Evolutionary conservation across 2,329 filamentous ascomycete genomes (phyloP), one percentile per base, ranked within the genome.

Genomic region (Arthrinium phaeospermum): DNA sequence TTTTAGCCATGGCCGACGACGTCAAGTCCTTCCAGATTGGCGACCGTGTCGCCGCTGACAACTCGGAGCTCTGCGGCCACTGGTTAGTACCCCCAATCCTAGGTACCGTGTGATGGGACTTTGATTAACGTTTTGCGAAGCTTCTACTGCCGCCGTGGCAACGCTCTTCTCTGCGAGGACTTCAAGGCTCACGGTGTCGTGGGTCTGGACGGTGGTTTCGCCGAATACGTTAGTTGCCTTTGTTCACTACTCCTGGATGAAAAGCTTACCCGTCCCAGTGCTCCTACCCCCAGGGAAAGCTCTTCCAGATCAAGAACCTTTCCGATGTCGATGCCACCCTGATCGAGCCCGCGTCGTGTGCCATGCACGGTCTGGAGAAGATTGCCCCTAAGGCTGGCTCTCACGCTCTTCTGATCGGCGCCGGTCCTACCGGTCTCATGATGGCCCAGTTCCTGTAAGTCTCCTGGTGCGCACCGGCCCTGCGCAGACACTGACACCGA

Each of bases 91-190:
- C 22, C 46, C 46, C 1, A 8, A 14, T 44, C 37, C 64, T n/a
- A 41, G 67, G 49, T 22, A 6, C 22, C 34, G n/a, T 22, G 57
- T 7, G 0, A 24, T 41, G 24, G 74, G 74, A 76, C 53, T 77
- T 72, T 73, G 37, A 37, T 24, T 34, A 30, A 47, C 51, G 3
- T 67, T 47, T 16, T 2, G 16, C 34, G 71, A 70, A 80, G 79
- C 83, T 93, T 92, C 86, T 93, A 93, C 84, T 94, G 92, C 84
- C 89, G 90, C 75, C 89, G 91, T 72, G 91, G 91, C 70, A 87
- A 93, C 79, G 86, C 89, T 44, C 83, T 93, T 67, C 88, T 93
- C 71, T 94, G 92, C 80, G 91, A 93, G 81, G 87, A 92, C 76
- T 91, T 92, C 81, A 87, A 90, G 75, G 90, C 90, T 27, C 91